phyloP scores from a whole-genome alignment of 495 filamentous ascomycete species.

The Xylaria palmicola region DNA sequence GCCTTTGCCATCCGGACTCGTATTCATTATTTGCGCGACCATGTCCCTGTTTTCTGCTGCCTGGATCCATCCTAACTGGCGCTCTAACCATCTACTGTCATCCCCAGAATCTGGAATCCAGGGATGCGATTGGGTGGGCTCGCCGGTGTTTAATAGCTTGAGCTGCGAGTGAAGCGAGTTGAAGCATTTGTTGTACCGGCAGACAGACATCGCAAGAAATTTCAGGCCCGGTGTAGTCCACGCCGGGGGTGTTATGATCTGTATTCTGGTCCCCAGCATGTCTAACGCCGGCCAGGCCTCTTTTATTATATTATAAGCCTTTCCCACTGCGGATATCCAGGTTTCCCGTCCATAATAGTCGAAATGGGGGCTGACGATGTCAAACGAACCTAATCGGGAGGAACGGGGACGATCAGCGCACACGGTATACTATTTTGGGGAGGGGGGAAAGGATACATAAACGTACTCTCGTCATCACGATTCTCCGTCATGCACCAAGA shows the following conservation, averaged over 20 bases:
- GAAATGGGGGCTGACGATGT: background rate
- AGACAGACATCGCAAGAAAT: too few species aligned
- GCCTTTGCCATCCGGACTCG: background rate
- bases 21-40: background rate
- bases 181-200: too few species aligned
- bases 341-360: background rate
- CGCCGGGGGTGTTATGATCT: too few species aligned
- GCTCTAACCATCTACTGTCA: background rate
- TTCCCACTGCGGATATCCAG: background rate
- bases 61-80: background rate
- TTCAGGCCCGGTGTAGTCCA: too few species aligned
- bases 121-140: too few species aligned
- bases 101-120: too few species aligned
- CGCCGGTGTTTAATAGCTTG: too few species aligned
- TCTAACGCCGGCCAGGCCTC: too few species aligned
- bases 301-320: background rate
- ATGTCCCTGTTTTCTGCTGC: background rate
- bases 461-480: background rate
- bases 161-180: too few species aligned
- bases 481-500: conserved; percentile 1
- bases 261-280: too few species aligned
- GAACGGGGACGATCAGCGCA: background rate
- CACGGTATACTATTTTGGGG: too few species aligned
- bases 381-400: background rate
- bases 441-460: background rate